Base-by-base conservation (phyloP, 1,139 yeast species). In the Pichia sp. region DNA sequence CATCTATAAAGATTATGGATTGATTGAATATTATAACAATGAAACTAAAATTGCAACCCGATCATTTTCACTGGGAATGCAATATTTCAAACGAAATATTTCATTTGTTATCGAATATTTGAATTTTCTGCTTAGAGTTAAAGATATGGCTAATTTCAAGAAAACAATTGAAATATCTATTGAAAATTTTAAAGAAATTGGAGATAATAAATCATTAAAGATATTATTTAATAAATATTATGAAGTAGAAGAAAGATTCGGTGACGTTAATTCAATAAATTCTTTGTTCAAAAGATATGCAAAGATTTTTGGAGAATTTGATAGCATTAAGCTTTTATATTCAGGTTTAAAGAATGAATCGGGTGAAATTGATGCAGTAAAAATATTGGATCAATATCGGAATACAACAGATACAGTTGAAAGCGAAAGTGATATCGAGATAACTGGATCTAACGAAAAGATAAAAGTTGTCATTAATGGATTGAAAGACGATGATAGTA, bases 131-230 rank as follows among this genome's bases (percentile, higher is more conserved):
- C 77, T 88, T 36, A 69, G 76, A 56, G 75, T 77, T 38, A 85
- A 85, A 63, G 96, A 89, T 64, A 84, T 83, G 50, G 84, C 87
- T 34, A 86, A 84, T 59, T 86, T 90, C 25, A 81, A 92, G 56
- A 88, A 89, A 10, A 73, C 88, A 41, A 84, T 92, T 63, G 97
- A 92, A 66, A 72, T 79, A 11, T 74, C 82, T 0, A 66, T 79
- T 3, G 72, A 74, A 27, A 74, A 71, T 49, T 65, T 79, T 52
- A 43, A 64, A 42, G 54, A 52, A 18, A 7, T 26, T 7, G 33
- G 39, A 26, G 57, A 57, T 34, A 63, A 42, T 62, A 67, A 71
- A 49, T 65, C 67, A 11, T 64, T 82, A 39, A 77, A 72, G 54
- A 71, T 71, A 51, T 65, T 76, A 41, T 80, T 74, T 61, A 65